phyloP scores from a whole-genome alignment of 2,329 filamentous ascomycete genomes.

The Colletotrichum musicola region DNA sequence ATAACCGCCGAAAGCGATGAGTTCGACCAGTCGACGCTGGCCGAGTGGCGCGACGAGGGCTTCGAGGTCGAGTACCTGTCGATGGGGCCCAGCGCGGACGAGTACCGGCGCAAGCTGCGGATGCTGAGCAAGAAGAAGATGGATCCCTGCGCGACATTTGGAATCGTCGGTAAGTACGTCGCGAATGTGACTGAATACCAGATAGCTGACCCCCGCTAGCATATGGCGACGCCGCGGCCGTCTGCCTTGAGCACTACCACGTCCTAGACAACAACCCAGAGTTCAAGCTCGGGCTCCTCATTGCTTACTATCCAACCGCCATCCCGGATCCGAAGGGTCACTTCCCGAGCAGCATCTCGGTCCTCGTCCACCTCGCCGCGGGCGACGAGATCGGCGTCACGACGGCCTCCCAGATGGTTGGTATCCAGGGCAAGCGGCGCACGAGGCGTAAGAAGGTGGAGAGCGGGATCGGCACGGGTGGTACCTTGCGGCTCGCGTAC shows the following conservation, averaged over 20 bases:
- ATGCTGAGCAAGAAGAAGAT: conserved; percentile 48
- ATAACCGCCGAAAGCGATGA: conserved; percentile 57
- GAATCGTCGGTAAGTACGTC: conserved; percentile 53
- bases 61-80: conserved; percentile 58
- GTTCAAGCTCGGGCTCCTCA: conserved; percentile 55
- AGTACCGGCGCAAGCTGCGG: conserved; percentile 52
- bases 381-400: conserved; percentile 56
- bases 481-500: conserved; percentile 51
- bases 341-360: conserved; percentile 55
- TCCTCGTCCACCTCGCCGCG: conserved; percentile 55
- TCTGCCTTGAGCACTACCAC: conserved; percentile 60
- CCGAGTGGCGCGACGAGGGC: conserved; percentile 57
- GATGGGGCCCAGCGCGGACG: conserved; percentile 50
- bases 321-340: conserved; percentile 57
- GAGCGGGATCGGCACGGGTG: conserved; percentile 53
- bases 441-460: conserved; percentile 50
- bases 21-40: conserved; percentile 54
- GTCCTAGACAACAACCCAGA: conserved; percentile 58
- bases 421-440: conserved; percentile 59
- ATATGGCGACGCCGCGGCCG: conserved; percentile 57
- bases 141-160: conserved; percentile 58
- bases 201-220: conserved; percentile 43
- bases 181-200: background rate
- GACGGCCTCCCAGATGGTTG: conserved; percentile 57
- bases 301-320: conserved; percentile 60